Conservation (phyloP, 2,329 filamentous ascomycete genomes). For the Cytospora piceae region DNA sequence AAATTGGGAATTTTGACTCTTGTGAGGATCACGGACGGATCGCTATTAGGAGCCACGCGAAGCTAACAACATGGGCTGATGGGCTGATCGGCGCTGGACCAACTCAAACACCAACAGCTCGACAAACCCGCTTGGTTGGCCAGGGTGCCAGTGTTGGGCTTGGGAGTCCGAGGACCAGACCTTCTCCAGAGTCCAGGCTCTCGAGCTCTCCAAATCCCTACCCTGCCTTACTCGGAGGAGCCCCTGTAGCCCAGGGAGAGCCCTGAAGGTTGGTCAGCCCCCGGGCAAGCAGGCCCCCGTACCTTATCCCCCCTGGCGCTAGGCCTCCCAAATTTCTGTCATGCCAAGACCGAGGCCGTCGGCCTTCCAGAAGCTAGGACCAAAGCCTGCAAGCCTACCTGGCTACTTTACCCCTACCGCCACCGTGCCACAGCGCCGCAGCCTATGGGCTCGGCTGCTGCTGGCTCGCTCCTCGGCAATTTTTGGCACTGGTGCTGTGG, state of each 20-base stretch:
- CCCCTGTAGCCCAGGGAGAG: too few relatives aligned
- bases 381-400: neutral
- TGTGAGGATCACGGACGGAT: neutral
- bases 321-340: neutral
- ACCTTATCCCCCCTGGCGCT: neutral
- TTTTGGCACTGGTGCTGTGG: neutral
- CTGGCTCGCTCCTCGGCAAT: neutral
- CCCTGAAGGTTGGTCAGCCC: neutral
- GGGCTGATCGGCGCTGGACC: neutral
- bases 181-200: too few relatives aligned
- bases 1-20: constrained; percentile 1
- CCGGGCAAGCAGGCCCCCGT: neutral
- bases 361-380: neutral
- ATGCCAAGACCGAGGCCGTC: neutral
- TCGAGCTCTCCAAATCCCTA: too few relatives aligned
- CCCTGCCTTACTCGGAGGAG: too few relatives aligned
- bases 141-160: too few relatives aligned
- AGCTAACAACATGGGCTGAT: neutral
- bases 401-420: too few relatives aligned
- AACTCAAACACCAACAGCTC: neutral
- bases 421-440: too few relatives aligned
- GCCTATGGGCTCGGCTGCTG: neutral
- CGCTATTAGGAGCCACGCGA: neutral
- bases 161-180: too few relatives aligned
- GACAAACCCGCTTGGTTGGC: too few relatives aligned